phyloP scores from a whole-genome alignment of 495 filamentous ascomycete genomes.

The Hypoxylon fuscum region DNA sequence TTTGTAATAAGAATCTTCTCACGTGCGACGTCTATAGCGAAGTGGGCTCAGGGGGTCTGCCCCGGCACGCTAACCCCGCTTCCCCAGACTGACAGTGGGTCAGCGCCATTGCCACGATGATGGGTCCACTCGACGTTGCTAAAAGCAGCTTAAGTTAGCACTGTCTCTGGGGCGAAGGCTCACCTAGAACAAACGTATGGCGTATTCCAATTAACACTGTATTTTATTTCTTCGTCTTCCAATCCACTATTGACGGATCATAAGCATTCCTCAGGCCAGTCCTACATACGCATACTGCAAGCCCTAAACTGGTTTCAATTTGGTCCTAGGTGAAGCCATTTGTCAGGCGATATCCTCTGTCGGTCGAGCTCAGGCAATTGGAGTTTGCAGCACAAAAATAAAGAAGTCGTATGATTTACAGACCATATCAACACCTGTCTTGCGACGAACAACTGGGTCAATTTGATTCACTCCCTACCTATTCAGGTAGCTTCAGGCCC shows the following conservation, averaged over 20 bases:
- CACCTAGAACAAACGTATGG: conserved; percentile 1
- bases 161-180: conserved; percentile 18
- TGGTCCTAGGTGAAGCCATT: conserved; percentile 8
- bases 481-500: too few relatives aligned
- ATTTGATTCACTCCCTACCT: too few relatives aligned
- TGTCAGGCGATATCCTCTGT: conserved; percentile 16
- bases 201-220: conserved; percentile 8
- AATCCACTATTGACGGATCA: too few relatives aligned
- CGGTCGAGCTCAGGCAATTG: not conserved
- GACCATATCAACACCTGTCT: conserved; percentile 12
- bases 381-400: not conserved
- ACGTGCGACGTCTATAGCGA: conserved; percentile 26
- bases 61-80: conserved; percentile 37
- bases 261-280: not conserved
- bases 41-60: conserved; percentile 25
- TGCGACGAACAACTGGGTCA: not conserved
- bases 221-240: not conserved
- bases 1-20: conserved; percentile 13
- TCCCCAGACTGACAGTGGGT: conserved; percentile 34
- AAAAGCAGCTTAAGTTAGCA: conserved; percentile 12
- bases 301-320: not conserved
- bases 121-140: not conserved
- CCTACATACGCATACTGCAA: not conserved
- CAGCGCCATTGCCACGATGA: conserved; percentile 6
- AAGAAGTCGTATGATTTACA: conserved; percentile 26